These are phyloP conservation scores for Puccinia brachypodii DNA, from an alignment of 1,284 basidiomycete species.

Conservation along the genomic window DNA sequence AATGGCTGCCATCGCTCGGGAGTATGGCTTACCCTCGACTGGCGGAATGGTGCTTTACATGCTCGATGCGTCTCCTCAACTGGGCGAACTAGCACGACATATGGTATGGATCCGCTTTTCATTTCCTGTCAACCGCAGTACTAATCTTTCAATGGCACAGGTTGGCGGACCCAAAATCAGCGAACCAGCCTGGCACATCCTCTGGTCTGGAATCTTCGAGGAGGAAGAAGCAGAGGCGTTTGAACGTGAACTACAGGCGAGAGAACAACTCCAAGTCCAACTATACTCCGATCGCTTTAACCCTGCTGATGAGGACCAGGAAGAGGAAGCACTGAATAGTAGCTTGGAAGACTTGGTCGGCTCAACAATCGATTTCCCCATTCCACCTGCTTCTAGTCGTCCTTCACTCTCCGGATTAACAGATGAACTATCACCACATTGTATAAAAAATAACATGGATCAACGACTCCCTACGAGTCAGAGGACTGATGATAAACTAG, in stretches of 20 bases:
- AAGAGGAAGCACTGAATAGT: not conserved
- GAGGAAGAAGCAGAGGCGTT: slow-evolving; percentile 61
- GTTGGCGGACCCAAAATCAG: slow-evolving; percentile 70
- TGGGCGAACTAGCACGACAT: slow-evolving; percentile 20
- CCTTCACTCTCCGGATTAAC: not conserved
- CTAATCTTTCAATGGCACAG: slow-evolving; percentile 49
- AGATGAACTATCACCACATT: not conserved
- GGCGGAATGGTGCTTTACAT: slow-evolving; percentile 74
- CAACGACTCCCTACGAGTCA: not conserved
- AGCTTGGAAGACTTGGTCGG: not conserved
- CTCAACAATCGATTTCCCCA: not conserved
- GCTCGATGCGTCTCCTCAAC: slow-evolving; percentile 56
- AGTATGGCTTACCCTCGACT: slow-evolving; percentile 78
- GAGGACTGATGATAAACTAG: not conserved
- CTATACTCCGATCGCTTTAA: not conserved
- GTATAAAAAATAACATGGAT: not conserved
- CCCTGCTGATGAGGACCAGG: not conserved
- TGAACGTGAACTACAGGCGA: slow-evolving; percentile 58
- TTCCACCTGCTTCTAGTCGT: not conserved
- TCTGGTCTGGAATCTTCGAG: slow-evolving; percentile 71
- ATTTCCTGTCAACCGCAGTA: not conserved
- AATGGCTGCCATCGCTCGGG: slow-evolving; percentile 75
- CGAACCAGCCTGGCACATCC: slow-evolving; percentile 76
- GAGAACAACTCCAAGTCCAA: slow-evolving; percentile 36
- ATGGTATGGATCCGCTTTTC: not conserved